Evolutionary conservation across 768 basidiomycete species (phyloP), one percentile per base, ranked within the genome.

Genomic region (Serendipita indica): DNA sequence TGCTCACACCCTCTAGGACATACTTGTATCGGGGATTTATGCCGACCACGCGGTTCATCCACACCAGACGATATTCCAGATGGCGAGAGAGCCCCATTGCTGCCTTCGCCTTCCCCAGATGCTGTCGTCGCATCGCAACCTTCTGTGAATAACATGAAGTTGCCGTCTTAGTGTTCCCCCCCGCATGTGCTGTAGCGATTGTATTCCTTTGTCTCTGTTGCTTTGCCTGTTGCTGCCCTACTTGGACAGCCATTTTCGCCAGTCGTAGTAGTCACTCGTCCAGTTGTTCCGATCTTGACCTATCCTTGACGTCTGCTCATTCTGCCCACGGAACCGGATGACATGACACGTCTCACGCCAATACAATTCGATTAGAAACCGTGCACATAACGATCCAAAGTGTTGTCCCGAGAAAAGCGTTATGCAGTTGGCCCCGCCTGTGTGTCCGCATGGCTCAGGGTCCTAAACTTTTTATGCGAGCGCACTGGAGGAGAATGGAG

Each of bases 391-490:
- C 18, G 41, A 43, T 18, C 41, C 41, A 25, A 43, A 25, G 18
- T 7, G 41, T 7, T n/a, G n/a, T n/a, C 41, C 18, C n/a, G 41
- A 43, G 41, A n/a, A n/a, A 25, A 43, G n/a, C 5, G n/a, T n/a
- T n/a, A n/a, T n/a, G n/a, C n/a, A n/a, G n/a, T n/a, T n/a, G 27
- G n/a, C 27, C 41, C 27, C 41, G 41, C n/a, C n/a, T 43, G 41
- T 6, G 41, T n/a, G n/a, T 43, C 41, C 41, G 41, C 41, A 43
- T 43, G 41, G 41, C n/a, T n/a, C 41, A 43, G 41, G n/a, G n/a
- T 43, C n/a, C 41, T 43, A 25, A 43, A n/a, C 18, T 25, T 43
- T 13, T 18, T 39, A 43, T n/a, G 41, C 41, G 41, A n/a, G n/a
- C n/a, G n/a, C n/a, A n/a, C n/a, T n/a, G n/a, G n/a, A n/a, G n/a